Conservation (phyloP, 371 early-diverging fungal species). For the Scutellospora calospora region DNA sequence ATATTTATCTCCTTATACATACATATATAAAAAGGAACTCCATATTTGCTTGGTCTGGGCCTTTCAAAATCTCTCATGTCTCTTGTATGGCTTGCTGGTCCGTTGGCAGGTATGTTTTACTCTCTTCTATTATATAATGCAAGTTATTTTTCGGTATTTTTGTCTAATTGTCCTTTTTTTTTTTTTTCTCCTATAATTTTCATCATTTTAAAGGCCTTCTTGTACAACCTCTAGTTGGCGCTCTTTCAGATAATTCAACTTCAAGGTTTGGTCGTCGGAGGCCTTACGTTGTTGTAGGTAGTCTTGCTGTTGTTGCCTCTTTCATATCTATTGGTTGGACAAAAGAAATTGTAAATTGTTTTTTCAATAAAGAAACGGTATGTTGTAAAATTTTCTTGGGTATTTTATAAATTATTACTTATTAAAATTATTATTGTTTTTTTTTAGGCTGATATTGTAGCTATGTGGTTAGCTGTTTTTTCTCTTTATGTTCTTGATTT, state of each 20-base stretch:
- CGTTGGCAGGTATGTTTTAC: slow-evolving; percentile 78
- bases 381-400: no score
- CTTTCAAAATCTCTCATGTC: slow-evolving; percentile 86
- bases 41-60: slow-evolving; percentile 88
- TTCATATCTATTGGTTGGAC: slow-evolving; percentile 85
- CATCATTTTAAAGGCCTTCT: slow-evolving; percentile 63
- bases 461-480: slow-evolving; percentile 74
- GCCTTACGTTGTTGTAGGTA: slow-evolving; percentile 78
- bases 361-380: slow-evolving; percentile 47
- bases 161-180: not conserved
- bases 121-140: not conserved
- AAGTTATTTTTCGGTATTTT: not conserved
- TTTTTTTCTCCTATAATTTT: not conserved
- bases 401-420: no score
- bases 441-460: slow-evolving; percentile 56
- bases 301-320: slow-evolving; percentile 66
- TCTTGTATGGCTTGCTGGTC: slow-evolving; percentile 96
- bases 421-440: slow-evolving; percentile 51
- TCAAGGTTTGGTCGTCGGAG: slow-evolving; percentile 76
- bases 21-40: slow-evolving; percentile 74
- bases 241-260: slow-evolving; percentile 76
- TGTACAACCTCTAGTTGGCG: slow-evolving; percentile 87
- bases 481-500: slow-evolving; percentile 92
- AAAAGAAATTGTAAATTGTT: slow-evolving; percentile 65
- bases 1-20: not conserved